Percentiles rank a stretch among this genome's conserved stretches.
phyloP scores from a whole-genome alignment of 768 basidiomycete species.

The Boletus pseudo-olivaceus region DNA sequence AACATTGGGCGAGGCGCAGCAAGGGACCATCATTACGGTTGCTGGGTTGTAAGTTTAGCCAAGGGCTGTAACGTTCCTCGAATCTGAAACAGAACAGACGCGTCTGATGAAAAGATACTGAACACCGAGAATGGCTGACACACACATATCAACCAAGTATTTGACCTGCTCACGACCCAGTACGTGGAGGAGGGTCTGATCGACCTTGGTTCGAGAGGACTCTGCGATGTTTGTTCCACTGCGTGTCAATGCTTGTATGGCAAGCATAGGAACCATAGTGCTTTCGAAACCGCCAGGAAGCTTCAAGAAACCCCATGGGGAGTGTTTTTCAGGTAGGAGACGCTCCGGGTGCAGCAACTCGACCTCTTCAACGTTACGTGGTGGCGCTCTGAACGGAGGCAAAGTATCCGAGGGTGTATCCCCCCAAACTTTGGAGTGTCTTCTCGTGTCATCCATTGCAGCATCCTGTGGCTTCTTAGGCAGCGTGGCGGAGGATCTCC shows the following conservation, averaged over 20 bases:
- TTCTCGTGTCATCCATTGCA: slow-evolving; percentile 22
- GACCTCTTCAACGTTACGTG: slow-evolving; percentile 24
- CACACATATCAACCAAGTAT: slow-evolving; percentile 40
- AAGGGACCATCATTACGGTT: slow-evolving; percentile 31
- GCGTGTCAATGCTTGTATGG: slow-evolving; percentile 41
- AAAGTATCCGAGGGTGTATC: slow-evolving; percentile 10
- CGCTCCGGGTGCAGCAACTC: slow-evolving; percentile 34
- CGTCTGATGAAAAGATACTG: not conserved
- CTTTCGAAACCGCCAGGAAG: slow-evolving; percentile 40
- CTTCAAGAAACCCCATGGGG: slow-evolving; percentile 39
- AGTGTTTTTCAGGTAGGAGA: slow-evolving; percentile 33
- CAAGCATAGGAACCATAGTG: slow-evolving; percentile 44
- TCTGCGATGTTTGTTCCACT: slow-evolving; percentile 22
- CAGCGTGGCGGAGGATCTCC: slow-evolving; percentile 21
- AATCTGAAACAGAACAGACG: slow-evolving; percentile 29
- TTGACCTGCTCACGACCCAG: slow-evolving; percentile 34
- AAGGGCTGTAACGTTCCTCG: slow-evolving; percentile 41
- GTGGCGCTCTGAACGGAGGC: slow-evolving; percentile 18
- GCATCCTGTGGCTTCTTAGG: slow-evolving; percentile 20
- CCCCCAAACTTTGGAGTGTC: slow-evolving; percentile 20
- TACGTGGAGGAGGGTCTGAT: slow-evolving; percentile 31
- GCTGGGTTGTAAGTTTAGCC: slow-evolving; percentile 39
- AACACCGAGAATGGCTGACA: not conserved
- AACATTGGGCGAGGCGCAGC: slow-evolving; percentile 44
- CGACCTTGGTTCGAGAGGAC: slow-evolving; percentile 19